These are phyloP conservation scores for Nitzschia putrida DNA, from an alignment of 108 stramenopile genomes.

Conservation along the genomic window DNA sequence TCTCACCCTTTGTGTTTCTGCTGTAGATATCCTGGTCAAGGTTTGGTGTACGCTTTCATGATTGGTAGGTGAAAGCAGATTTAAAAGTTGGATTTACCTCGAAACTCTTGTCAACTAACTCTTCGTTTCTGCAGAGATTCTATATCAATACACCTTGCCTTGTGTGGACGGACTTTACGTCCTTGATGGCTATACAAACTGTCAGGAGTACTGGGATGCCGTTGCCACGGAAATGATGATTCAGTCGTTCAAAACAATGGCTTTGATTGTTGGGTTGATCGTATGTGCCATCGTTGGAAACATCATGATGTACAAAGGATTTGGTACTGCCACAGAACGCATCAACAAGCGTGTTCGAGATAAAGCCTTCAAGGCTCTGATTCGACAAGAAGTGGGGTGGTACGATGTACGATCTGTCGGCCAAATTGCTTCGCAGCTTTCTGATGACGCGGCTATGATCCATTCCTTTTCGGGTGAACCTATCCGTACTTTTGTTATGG, in stretches of 20 bases:
- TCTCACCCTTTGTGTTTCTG: background rate
- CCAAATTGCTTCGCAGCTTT: constrained; percentile 55
- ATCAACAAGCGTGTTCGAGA: constrained; percentile 66
- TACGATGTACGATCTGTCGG: constrained; percentile 47
- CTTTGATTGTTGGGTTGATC: constrained; percentile 32
- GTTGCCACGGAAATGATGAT: constrained; percentile 37
- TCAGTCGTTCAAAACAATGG: constrained; percentile 27
- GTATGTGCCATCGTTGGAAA: constrained; percentile 40
- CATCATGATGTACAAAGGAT: constrained; percentile 48
- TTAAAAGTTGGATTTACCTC: constrained; percentile 31
- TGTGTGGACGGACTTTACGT: constrained; percentile 27
- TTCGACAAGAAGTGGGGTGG: constrained; percentile 52
- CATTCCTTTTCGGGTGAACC: constrained; percentile 63
- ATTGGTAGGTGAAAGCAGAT: constrained; percentile 16
- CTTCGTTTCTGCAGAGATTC: constrained; percentile 18
- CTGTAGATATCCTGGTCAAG: constrained; percentile 40
- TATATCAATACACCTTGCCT: constrained; percentile 32
- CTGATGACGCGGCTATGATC: constrained; percentile 61
- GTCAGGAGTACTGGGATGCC: constrained; percentile 42
- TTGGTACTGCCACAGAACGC: constrained; percentile 51
- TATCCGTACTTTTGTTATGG: constrained; percentile 49
- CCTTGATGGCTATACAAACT: constrained; percentile 12
- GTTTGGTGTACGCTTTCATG: constrained; percentile 50
- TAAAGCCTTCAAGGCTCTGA: constrained; percentile 40
- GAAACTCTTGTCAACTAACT: background rate